These are phyloP conservation scores for Raphanus raphanistrum DNA, from an alignment of 345 rosid genomes.

Conservation along the genomic window DNA sequence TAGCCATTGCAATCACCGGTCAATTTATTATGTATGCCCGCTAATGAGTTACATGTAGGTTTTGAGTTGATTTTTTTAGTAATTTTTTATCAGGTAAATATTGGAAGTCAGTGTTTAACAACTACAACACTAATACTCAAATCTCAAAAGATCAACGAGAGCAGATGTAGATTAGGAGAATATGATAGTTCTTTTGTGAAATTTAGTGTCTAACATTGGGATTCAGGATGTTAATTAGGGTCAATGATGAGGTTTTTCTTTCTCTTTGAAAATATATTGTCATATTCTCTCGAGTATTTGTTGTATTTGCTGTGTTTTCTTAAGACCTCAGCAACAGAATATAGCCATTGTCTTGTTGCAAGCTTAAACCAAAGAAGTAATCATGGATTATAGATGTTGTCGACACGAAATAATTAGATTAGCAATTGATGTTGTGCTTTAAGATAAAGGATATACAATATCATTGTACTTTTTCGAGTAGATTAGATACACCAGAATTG, in stretches of 20 bases:
- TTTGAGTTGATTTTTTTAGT: not conserved
- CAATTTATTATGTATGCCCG: not conserved
- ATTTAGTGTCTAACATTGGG: not conserved
- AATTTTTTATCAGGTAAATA: not conserved
- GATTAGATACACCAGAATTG: conserved; percentile 5
- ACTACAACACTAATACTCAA: not conserved
- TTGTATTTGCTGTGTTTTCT: not conserved
- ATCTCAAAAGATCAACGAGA: not conserved
- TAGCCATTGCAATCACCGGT: conserved; percentile 18
- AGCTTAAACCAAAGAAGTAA: not conserved
- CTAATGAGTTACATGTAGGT: not conserved
- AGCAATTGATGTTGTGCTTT: not conserved
- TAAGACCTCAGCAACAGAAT: not conserved
- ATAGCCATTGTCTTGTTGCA: not conserved
- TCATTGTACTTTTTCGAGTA: not conserved
- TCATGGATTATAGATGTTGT: not conserved
- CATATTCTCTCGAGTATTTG: not conserved
- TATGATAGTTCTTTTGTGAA: conserved; percentile 1
- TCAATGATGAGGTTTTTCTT: not conserved
- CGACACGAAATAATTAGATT: not conserved
- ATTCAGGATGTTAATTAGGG: not conserved
- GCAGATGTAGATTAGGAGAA: conserved; percentile 3
- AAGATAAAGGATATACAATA: not conserved
- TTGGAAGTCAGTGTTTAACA: not conserved
- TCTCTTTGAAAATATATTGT: not conserved